Conservation (phyloP, 2,329 filamentous ascomycete genomes). For the Alternaria sp. region DNA sequence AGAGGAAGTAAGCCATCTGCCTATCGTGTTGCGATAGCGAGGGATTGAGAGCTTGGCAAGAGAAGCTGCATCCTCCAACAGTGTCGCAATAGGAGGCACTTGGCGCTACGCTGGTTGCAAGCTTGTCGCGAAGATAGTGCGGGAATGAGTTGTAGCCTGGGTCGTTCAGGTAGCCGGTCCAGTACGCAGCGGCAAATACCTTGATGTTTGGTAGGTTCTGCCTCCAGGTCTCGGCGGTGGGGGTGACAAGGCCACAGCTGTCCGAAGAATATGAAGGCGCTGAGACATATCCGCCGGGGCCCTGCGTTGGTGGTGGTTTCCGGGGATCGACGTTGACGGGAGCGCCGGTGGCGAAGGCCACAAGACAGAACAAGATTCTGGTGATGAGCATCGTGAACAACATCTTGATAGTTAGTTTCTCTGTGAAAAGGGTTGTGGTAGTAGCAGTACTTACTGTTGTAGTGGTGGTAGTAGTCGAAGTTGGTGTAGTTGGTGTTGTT, state of each 20-base stretch:
- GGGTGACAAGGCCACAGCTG: neutral
- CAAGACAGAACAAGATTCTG: neutral
- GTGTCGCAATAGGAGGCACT: constrained; percentile 4
- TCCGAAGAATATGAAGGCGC: neutral
- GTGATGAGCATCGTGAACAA: neutral
- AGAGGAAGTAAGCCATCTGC: constrained; percentile 8
- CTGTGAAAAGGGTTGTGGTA: neutral
- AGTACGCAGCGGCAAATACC: neutral
- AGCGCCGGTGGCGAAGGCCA: neutral
- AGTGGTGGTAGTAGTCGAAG: neutral
- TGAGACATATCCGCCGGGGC: neutral
- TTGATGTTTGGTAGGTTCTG: neutral
- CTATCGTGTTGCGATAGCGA: neutral
- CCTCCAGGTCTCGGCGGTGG: neutral
- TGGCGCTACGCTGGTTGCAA: neutral
- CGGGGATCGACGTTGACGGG: neutral
- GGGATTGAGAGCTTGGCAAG: neutral
- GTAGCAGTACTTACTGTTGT: neutral
- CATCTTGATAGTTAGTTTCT: neutral
- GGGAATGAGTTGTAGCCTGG: neutral
- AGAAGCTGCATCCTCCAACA: neutral
- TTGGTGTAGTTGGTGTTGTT: neutral
- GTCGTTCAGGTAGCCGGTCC: neutral
- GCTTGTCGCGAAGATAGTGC: neutral
- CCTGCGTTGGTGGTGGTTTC: neutral